A percentile compares a stretch with the other conserved stretches of the same genome.
phyloP scores from a whole-genome alignment of 768 basidiomycete species.

The Auriculariales sp. region DNA sequence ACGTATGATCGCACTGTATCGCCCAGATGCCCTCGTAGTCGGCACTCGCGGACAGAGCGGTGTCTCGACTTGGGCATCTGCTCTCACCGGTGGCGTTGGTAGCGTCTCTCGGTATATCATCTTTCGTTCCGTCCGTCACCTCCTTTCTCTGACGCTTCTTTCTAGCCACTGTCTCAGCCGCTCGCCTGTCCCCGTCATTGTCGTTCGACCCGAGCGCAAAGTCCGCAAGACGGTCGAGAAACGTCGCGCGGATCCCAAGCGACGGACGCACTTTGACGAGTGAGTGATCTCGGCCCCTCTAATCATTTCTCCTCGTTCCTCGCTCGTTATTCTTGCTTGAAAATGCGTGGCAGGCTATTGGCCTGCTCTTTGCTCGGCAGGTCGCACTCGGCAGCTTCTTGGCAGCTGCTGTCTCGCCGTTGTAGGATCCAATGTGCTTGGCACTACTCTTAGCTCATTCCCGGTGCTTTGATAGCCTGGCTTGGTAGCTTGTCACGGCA shows the following conservation, averaged over 20 bases:
- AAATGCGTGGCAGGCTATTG: too few relatives aligned
- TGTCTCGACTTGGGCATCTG: conserved; percentile 38
- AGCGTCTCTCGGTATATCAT: conserved; percentile 36
- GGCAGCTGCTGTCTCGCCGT: too few relatives aligned
- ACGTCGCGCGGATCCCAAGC: conserved; percentile 75
- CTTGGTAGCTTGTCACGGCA: too few relatives aligned
- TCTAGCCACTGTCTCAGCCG: conserved; percentile 71
- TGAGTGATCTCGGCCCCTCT: conserved; percentile 14
- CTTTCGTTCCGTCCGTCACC: not conserved
- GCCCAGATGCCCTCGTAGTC: conserved; percentile 84
- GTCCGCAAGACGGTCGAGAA: conserved; percentile 76
- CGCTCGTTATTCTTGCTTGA: not conserved
- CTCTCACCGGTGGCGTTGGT: conserved; percentile 41
- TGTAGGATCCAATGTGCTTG: too few relatives aligned
- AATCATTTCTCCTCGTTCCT: not conserved
- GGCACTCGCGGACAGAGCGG: conserved; percentile 67
- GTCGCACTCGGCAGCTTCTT: too few relatives aligned
- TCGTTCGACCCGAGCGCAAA: conserved; percentile 82
- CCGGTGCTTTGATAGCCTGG: too few relatives aligned
- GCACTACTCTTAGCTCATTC: too few relatives aligned
- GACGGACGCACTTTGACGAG: conserved; percentile 72
- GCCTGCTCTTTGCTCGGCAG: too few relatives aligned
- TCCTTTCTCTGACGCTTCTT: not conserved
- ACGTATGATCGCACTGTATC: conserved; percentile 81
- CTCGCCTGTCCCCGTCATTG: conserved; percentile 91